Evolutionary conservation across 2,329 filamentous ascomycete species (phyloP), one percentile per base, ranked within the genome.

Genomic region (Pestalotiopsis sp.): DNA sequence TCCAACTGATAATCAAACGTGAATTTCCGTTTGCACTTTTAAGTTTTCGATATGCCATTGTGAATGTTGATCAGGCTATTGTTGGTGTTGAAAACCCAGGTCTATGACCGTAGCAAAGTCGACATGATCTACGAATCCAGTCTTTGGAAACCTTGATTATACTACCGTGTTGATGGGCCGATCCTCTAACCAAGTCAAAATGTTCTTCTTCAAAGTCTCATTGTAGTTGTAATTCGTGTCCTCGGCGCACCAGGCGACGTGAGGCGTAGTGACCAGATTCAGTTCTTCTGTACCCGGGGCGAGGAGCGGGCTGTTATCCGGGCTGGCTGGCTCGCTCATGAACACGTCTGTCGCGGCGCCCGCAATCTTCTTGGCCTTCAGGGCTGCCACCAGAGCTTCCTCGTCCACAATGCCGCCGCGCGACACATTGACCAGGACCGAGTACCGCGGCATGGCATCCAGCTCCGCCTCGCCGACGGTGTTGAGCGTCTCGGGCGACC

Each of bases 331-430:
- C 68, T 79, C 77, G 58, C 65, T 67, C 3, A 70, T 61, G 49
- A 74, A 78, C 0, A 79, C 77, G 49, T 79, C 77, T 3, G 73
- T 74, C 3, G 71, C 75, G 2, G 74, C 75, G 4, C 77, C 77
- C 1, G 76, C 76, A 25, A 79, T 78, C 52, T 65, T 72, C 12
- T 69, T 64, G 13, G 69, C 69, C 78, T 52, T 70, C 25, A 78
- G 70, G 9, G 76, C 76, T 3, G 69, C 69, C 14, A 77, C 68
- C 1, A 78, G 71, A 0, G 77, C 76, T 9, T 39, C 65, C 71
- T 79, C 77, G 60, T 78, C 74, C 20, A 78, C 75, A 58, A 79
- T 75, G 0, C 77, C 77, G 9, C 76, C 77, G 3, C 77, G 75
- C 27, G 77, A 77, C 14, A 78, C 76, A 59, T 79, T 79, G 66